Evolutionary conservation across 345 rosid genomes (phyloP), one percentile per base, ranked within the genome.

Genomic region (Arabidopsis arenosa): DNA sequence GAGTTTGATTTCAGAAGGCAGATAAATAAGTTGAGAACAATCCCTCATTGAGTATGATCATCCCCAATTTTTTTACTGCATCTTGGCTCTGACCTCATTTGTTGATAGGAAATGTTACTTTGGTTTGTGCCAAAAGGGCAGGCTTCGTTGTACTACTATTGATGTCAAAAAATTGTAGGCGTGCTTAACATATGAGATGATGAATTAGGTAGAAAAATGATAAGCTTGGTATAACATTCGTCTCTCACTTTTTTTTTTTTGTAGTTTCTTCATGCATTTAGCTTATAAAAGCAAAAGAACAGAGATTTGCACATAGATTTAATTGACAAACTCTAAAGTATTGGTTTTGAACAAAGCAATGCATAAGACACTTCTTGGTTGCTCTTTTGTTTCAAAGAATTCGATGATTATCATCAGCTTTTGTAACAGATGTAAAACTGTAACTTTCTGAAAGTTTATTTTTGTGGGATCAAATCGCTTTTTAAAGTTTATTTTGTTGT

Each of bases 301-400:
- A 17, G 58, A 66, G 32, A 66, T 35, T 2, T 66, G 30, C 32
- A 65, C 56, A 33, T 32, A 47, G 26, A 11, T 37, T 3, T 23
- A 6, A n/a, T 32, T 23, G 51, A 44, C 12, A 13, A 26, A 63
- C 39, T 45, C 7, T n/a, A 45, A 43, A 63, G 68, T 23, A 23
- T 23, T 23, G 39, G 28, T 63, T 47, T 17, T 60, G 65, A 21
- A 39, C 47, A 23, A 61, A 62, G 66, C 35, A 26, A 26, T 12
- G 35, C 35, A 55, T 56, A 14, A 56, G 11, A 30, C 53, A 63
- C 23, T 47, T 35, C 3, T 48, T 65, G 15, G 2, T 15, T 1
- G 26, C 26, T 12, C n/a, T 63, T 63, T 13, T 41, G 11, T 62
- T 62, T 41, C 11, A 23, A 40, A 61, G 48, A 61, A 39, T 61